Evolutionary conservation across 2,329 filamentous ascomycete genomes (phyloP).

Genomic region (Coniochaeta sp.): DNA sequence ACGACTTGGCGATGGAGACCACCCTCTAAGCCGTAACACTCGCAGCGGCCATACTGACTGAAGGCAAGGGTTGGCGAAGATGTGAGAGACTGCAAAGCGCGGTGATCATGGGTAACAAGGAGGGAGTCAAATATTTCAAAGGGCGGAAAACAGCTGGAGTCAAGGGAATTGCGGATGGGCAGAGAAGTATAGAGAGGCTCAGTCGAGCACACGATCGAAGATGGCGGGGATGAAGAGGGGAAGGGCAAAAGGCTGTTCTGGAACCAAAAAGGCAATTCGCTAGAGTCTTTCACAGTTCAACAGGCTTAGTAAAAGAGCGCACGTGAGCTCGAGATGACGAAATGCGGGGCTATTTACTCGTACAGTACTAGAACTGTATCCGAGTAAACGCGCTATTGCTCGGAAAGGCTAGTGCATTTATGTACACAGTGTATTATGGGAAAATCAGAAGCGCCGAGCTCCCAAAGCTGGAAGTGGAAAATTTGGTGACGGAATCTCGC

Average conservation of each 20-base stretch:
- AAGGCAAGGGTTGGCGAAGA: slow-evolving; percentile 6
- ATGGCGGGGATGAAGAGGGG: slow-evolving; percentile 4
- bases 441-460: neutral
- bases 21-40: slow-evolving; percentile 48
- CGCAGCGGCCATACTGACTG: slow-evolving; percentile 32
- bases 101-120: neutral
- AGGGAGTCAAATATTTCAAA: neutral
- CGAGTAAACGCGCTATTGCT: neutral
- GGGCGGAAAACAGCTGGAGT: neutral
- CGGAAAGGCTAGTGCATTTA: neutral
- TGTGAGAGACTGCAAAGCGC: neutral
- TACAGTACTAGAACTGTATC: too few species aligned
- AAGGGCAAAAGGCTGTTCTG: neutral
- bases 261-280: neutral
- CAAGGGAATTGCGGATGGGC: neutral
- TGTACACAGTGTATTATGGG: neutral
- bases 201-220: neutral
- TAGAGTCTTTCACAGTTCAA: too few species aligned
- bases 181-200: neutral
- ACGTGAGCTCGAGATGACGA: neutral
- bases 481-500: neutral
- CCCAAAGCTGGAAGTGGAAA: neutral
- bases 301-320: too few species aligned
- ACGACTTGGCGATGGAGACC: slow-evolving; percentile 30
- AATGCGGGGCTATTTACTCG: neutral